Base-by-base conservation (phyloP, 78 protist genomes). In the Corallochytrium limacisporum region DNA sequence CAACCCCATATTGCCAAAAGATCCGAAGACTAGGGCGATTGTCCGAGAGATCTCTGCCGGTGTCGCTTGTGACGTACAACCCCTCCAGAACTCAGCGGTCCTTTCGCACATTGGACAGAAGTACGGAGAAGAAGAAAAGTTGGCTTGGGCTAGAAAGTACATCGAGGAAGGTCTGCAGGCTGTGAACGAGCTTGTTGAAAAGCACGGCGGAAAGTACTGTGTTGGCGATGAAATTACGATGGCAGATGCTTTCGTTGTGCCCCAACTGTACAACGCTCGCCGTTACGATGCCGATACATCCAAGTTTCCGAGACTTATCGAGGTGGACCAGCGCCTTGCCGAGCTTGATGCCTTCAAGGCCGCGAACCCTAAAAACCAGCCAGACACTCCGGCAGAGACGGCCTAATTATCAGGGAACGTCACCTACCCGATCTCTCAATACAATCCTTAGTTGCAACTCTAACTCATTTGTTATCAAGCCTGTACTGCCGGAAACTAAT, bases 241-340 rank as follows among this genome's bases (percentile, higher is more conserved):
- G 70, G 83, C 83, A 5, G 83, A 78, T 35, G 5, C 4, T 35
- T 70, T 53, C 66, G 57, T 78, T 9, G 57, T 72, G 7, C 77
- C 83, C 1, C 83, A 78, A 36, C 38, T 78, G n/a, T 78, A 71
- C 70, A 70, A 62, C 22, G 83, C 78, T 9, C n/a, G 15, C 13
- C n/a, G 65, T 40, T 60, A 28, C 32, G 8, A 9, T 57, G 42
- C 26, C 12, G 26, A 37, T 39, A 57, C 44, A 20, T 57, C 33
- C 1, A 24, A 57, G 42, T 57, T 57, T 24, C 63, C 63, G 26
- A 57, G 44, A 7, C 26, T 57, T 0, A 13, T 39, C 0, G 12
- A 28, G 13, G 42, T 57, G 8, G 20, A 37, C 33, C 44, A 7
- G 44, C 24, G 15, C 12, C 15, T 57, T 7, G 16, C 37, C 26